phyloP scores from a whole-genome alignment of 345 rosid species.

The Triadica sebifera region DNA sequence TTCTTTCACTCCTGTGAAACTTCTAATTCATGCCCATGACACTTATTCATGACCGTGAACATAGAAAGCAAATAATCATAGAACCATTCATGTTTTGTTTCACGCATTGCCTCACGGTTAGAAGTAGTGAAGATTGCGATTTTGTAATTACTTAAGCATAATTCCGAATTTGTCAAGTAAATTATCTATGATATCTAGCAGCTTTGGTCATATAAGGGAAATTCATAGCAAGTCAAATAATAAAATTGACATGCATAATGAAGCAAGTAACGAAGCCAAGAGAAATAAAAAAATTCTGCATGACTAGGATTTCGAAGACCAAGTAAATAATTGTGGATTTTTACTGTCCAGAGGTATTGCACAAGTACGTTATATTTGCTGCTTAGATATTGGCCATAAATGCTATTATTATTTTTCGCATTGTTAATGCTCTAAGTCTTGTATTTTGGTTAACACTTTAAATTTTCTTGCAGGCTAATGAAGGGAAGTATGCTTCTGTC shows the following conservation, averaged over 20 bases:
- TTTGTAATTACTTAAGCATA: constrained; percentile 30
- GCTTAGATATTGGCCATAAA: constrained; percentile 1
- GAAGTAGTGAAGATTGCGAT: too few relatives aligned
- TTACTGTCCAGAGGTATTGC: constrained; percentile 92
- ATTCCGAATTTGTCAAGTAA: constrained; percentile 39
- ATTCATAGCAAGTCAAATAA: constrained; percentile 33
- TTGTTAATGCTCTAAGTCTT: constrained; percentile 10
- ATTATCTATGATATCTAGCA: constrained; percentile 34
- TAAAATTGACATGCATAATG: constrained; percentile 36
- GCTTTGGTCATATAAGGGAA: constrained; percentile 46
- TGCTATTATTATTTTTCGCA: neutral
- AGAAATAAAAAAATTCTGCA: constrained; percentile 54
- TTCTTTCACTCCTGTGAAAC: too few relatives aligned
- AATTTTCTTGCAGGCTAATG: constrained; percentile 81
- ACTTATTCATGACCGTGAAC: too few relatives aligned
- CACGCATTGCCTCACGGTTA: too few relatives aligned
- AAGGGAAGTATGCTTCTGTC: constrained; percentile 83
- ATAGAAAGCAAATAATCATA: too few relatives aligned
- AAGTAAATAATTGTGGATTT: constrained; percentile 86
- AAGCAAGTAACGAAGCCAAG: constrained; percentile 45
- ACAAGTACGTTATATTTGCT: constrained; percentile 47
- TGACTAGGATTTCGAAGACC: constrained; percentile 60
- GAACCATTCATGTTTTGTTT: too few relatives aligned
- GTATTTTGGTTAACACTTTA: constrained; percentile 11
- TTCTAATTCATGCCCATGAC: too few relatives aligned